Evolutionary conservation across 768 basidiomycete species (phyloP).

Genomic region (Pholiota conissans): DNA sequence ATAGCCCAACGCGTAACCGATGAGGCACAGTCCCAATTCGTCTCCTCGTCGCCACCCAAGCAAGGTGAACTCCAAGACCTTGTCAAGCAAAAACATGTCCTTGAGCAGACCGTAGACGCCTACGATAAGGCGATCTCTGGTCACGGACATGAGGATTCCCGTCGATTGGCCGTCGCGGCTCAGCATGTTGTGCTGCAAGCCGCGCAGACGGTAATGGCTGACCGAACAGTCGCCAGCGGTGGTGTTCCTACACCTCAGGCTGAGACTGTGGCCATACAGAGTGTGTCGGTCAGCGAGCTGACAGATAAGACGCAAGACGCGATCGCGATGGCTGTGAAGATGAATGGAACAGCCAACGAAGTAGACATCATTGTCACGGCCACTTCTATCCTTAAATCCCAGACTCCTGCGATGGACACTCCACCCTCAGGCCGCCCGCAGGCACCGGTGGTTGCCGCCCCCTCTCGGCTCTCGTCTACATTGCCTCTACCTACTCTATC

Average conservation of each 20-base stretch:
- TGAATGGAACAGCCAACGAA: slow-evolving; percentile 70
- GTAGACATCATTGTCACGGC: slow-evolving; percentile 82
- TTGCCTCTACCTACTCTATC: slow-evolving; percentile 32
- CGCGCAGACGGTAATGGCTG: slow-evolving; percentile 63
- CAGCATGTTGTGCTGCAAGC: slow-evolving; percentile 83
- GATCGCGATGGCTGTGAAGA: slow-evolving; percentile 81
- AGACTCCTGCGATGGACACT: slow-evolving; percentile 29
- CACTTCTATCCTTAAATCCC: slow-evolving; percentile 46
- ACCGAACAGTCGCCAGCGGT: slow-evolving; percentile 42
- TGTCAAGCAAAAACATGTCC: slow-evolving; percentile 79
- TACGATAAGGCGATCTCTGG: slow-evolving; percentile 70
- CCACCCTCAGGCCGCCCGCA: slow-evolving; percentile 14
- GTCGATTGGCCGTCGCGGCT: slow-evolving; percentile 72
- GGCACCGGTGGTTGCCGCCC: slow-evolving; percentile 15
- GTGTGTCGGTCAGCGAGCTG: slow-evolving; percentile 51
- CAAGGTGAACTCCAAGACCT: slow-evolving; percentile 59
- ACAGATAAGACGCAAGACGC: slow-evolving; percentile 59
- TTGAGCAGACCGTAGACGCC: slow-evolving; percentile 69
- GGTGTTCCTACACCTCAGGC: slow-evolving; percentile 36
- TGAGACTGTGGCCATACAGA: slow-evolving; percentile 44
- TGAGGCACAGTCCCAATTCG: slow-evolving; percentile 67
- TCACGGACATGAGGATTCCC: slow-evolving; percentile 48
- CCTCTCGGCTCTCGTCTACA: slow-evolving; percentile 21
- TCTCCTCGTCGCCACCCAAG: slow-evolving; percentile 48
- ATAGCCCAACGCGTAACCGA: slow-evolving; percentile 79